Evolutionary conservation across 2,329 filamentous ascomycete genomes (phyloP), one percentile per base, ranked within the genome.

Genomic region (Ambrosiella cleistominuta): DNA sequence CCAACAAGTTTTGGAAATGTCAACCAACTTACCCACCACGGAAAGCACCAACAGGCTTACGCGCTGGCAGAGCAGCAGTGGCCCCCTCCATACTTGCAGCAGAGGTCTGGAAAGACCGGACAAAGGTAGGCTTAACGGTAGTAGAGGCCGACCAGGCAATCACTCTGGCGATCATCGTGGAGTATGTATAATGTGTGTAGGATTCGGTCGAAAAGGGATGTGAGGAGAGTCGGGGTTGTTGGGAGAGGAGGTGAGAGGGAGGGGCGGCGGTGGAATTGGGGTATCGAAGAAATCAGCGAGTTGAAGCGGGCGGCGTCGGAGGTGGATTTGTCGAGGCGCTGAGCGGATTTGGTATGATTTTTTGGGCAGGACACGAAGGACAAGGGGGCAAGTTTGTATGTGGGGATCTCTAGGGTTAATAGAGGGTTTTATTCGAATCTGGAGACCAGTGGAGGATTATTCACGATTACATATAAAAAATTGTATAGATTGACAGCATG

Each of bases 11-110:
- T 2, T 47, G n/a, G 27, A 27, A 27, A 27, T 27, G 3, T 15
- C 6, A 15, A 13, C 57, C 45, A 11, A 72, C 78, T 68, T 65
- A 81, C 79, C 79, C 78, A 71, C 77, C 77, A 54, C 79, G 76
- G 68, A 82, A 80, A 61, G 79, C 79, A 63, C 79, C 79, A 61
- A 81, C 71, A 51, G 79, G 79, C 69, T 75, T 79, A 65, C 76
- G 73, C 57, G 75, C 72, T n/a, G 77, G 77, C 61, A 81, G 70
- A 40, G 76, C 72, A 58, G 71, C 67, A 45, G 71, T 67, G n/a
- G 53, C 19, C 53, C 71, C 71, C 61, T 66, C 66, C 67, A 71
- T 66, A 69, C 74, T 65, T 71, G 70, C 65, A 71, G 72, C 61
- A 42, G 77, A 77, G 53, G 75, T 76, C 72, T 74, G 73, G 68